Evolutionary conservation across 2,329 filamentous ascomycete species (phyloP).

Genomic region (Talaromyces amestolkiae): DNA sequence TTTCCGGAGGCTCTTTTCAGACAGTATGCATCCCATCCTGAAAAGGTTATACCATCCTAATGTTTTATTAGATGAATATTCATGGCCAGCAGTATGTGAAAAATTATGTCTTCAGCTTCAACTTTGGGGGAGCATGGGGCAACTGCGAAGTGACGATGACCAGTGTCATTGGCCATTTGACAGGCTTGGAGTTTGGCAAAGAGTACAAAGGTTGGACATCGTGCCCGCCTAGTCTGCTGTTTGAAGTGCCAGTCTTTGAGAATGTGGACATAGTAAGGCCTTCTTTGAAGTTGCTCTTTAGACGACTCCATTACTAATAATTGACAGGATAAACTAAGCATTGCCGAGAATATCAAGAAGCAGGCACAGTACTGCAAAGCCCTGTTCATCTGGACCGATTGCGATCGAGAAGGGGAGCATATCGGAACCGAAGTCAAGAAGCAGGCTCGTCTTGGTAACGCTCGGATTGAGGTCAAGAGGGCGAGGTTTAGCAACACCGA

Average conservation of each 20-base stretch:
- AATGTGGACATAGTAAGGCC: slow-evolving; percentile 62
- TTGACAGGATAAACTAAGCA: slow-evolving; percentile 67
- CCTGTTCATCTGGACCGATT: slow-evolving; percentile 98
- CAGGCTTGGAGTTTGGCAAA: slow-evolving; percentile 70
- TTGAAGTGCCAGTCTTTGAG: slow-evolving; percentile 73
- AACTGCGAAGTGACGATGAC: slow-evolving; percentile 88
- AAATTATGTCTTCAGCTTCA: slow-evolving; percentile 89
- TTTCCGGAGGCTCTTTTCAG: slow-evolving; percentile 71
- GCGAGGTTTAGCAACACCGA: slow-evolving; percentile 97
- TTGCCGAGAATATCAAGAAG: slow-evolving; percentile 79
- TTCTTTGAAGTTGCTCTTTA: not conserved
- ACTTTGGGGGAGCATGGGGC: slow-evolving; percentile 79
- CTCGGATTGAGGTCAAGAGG: slow-evolving; percentile 72
- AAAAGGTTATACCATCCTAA: not conserved
- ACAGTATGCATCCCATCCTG: slow-evolving; percentile 56
- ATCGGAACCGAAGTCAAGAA: slow-evolving; percentile 89
- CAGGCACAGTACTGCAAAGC: slow-evolving; percentile 71
- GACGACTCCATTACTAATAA: slow-evolving; percentile 1
- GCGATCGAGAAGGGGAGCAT: slow-evolving; percentile 94
- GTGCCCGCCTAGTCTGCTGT: slow-evolving; percentile 74
- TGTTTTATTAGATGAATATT: slow-evolving; percentile 60
- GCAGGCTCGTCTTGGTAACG: slow-evolving; percentile 72
- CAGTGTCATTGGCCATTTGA: slow-evolving; percentile 84
- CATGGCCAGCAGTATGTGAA: slow-evolving; percentile 74
- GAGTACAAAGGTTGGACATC: slow-evolving; percentile 77